Conservation (phyloP, 345 rosid genomes). For the Pugionium cornutum region DNA sequence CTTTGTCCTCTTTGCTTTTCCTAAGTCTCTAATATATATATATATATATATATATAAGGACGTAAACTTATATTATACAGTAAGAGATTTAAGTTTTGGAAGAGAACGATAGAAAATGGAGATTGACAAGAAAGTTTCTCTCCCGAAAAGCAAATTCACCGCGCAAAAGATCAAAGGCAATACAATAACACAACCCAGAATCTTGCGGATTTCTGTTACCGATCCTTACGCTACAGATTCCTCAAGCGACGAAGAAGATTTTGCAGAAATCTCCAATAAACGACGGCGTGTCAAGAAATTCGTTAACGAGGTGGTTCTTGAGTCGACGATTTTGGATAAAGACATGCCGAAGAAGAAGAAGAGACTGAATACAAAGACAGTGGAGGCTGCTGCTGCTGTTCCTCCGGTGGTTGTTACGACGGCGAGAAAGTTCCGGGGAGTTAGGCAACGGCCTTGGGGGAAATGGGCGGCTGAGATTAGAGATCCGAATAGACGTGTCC, state of each 20-base stretch:
- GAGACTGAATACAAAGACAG: slow-evolving; percentile 23
- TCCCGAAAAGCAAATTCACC: slow-evolving; percentile 41
- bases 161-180: slow-evolving; percentile 46
- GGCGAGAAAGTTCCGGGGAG: slow-evolving; percentile 76
- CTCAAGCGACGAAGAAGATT: slow-evolving; percentile 82
- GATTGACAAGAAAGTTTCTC: slow-evolving; percentile 35
- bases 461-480: slow-evolving; percentile 99
- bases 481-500: slow-evolving; percentile 74
- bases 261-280: slow-evolving; percentile 10
- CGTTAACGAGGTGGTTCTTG: slow-evolving; percentile 65
- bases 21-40: not conserved
- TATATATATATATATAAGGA: no score
- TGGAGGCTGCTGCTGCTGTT: not conserved
- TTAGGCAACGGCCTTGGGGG: slow-evolving; percentile 96
- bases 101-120: not conserved
- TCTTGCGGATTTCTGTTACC: slow-evolving; percentile 68
- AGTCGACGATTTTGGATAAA: slow-evolving; percentile 30
- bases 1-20: no score
- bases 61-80: no score
- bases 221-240: slow-evolving; percentile 96
- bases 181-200: slow-evolving; percentile 29
- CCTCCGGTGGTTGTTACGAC: slow-evolving; percentile 15
- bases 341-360: slow-evolving; percentile 4
- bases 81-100: not conserved
- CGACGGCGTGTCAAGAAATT: slow-evolving; percentile 56